Conservation (phyloP, 176 grass and related monocot genomes). For the Otatea glauca region DNA sequence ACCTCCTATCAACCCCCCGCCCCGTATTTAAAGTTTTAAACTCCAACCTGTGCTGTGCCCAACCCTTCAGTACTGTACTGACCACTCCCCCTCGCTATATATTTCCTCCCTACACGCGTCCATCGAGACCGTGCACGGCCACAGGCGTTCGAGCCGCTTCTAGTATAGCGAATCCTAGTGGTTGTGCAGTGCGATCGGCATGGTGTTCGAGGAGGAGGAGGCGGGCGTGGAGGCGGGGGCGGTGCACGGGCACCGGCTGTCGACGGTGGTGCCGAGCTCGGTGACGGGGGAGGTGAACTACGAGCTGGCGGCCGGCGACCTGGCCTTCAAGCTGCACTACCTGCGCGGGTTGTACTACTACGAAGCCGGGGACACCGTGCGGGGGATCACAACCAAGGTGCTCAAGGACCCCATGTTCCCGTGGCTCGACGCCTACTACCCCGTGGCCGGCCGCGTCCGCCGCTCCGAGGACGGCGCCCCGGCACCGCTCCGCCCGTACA, state of each 20-base stretch:
- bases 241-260: conserved; percentile 71
- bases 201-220: conserved; percentile 48
- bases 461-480: conserved; percentile 17
- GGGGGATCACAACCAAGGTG: conserved; percentile 44
- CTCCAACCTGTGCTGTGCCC: not conserved
- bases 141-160: not conserved
- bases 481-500: conserved; percentile 42
- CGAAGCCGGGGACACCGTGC: conserved; percentile 40
- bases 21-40: conserved; percentile 36
- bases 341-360: conserved; percentile 79
- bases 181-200: conserved; percentile 12
- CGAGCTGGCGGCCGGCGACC: conserved; percentile 53
- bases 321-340: conserved; percentile 86
- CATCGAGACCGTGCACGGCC: not conserved
- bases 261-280: conserved; percentile 78
- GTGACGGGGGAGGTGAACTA: conserved; percentile 74
- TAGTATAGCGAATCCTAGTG: not conserved
- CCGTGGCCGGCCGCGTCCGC: conserved; percentile 70
- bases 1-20: conserved; percentile 16
- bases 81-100: not conserved
- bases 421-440: conserved; percentile 67
- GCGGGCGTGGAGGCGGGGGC: not conserved
- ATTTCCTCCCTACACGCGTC: not conserved
- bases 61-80: too few relatives aligned
- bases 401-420: conserved; percentile 88